phyloP scores from a whole-genome alignment of 768 basidiomycete genomes.

The Hemileccinum impolitum region DNA sequence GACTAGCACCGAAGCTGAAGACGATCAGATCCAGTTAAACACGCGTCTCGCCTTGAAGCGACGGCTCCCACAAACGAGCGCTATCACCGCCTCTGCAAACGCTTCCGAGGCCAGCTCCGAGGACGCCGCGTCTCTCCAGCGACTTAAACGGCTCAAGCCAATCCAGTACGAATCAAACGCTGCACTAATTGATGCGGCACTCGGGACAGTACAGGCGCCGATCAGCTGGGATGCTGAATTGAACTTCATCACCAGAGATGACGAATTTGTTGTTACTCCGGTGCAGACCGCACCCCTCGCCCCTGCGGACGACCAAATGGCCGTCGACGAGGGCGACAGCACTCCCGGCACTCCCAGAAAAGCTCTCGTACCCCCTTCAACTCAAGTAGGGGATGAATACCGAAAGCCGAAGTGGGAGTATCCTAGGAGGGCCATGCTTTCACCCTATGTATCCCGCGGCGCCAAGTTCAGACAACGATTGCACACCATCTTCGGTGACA shows the following conservation, averaged over 20 bases:
- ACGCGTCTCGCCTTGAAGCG: conserved; percentile 13
- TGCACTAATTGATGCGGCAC: conserved; percentile 18
- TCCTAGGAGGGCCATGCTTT: background rate
- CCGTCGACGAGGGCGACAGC: background rate
- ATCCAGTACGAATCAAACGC: conserved; percentile 21
- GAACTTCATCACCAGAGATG: conserved; percentile 5
- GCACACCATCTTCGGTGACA: conserved; percentile 17
- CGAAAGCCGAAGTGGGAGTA: background rate
- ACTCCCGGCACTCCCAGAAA: background rate
- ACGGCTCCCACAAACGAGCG: background rate
- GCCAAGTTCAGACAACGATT: conserved; percentile 21
- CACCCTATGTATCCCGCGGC: conserved; percentile 18
- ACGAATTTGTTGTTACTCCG: background rate
- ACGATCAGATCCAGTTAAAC: conserved; percentile 11
- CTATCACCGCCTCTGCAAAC: background rate
- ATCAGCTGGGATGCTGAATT: conserved; percentile 16
- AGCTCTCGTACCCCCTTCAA: no score
- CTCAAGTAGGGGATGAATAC: background rate
- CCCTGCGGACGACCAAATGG: background rate
- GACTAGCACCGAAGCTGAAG: conserved; percentile 21
- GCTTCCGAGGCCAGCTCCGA: conserved; percentile 16
- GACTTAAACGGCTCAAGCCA: conserved; percentile 16
- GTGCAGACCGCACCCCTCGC: background rate
- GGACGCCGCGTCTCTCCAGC: background rate
- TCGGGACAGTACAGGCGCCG: conserved; percentile 22